These are phyloP conservation scores for Tolypocladium tropicale DNA, from an alignment of 2,329 filamentous ascomycete genomes.

Conservation along the genomic window DNA sequence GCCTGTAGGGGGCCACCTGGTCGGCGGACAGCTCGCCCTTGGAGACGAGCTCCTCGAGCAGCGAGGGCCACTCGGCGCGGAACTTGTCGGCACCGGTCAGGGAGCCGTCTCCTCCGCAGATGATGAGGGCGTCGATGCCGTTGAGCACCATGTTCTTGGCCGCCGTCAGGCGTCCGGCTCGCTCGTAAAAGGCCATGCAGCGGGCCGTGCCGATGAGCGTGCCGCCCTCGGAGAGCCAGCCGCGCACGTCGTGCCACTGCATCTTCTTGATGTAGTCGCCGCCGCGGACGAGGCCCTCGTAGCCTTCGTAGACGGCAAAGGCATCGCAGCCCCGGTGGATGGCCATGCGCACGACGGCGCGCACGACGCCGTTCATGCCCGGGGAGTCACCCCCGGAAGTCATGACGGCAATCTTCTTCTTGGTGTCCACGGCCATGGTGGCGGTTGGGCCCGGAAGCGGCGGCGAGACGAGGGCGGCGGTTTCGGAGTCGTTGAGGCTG, in stretches of 20 bases:
- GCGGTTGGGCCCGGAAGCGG: constrained; percentile 1
- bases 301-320: constrained; percentile 83
- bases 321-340: constrained; percentile 75
- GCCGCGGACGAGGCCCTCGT: constrained; percentile 87
- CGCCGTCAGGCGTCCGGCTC: constrained; percentile 69
- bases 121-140: constrained; percentile 91
- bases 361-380: constrained; percentile 87
- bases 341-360: constrained; percentile 83
- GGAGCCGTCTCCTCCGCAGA: constrained; percentile 94
- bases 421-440: constrained; percentile 30
- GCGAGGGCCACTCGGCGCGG: constrained; percentile 79
- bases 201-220: constrained; percentile 93
- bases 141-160: constrained; percentile 91
- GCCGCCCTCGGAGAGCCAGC: constrained; percentile 87
- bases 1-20: constrained; percentile 65
- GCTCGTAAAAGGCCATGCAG: constrained; percentile 86
- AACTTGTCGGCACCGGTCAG: constrained; percentile 94
- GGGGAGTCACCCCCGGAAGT: constrained; percentile 91
- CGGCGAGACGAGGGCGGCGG: background rate
- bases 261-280: constrained; percentile 81
- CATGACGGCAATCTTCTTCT: constrained; percentile 76
- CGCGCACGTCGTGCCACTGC: constrained; percentile 87
- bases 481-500: background rate
- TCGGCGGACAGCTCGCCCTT: constrained; percentile 59
- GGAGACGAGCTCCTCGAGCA: constrained; percentile 74